Evolutionary conservation across 495 filamentous ascomycete species (phyloP).

Genomic region (Aspergillus hancockii): DNA sequence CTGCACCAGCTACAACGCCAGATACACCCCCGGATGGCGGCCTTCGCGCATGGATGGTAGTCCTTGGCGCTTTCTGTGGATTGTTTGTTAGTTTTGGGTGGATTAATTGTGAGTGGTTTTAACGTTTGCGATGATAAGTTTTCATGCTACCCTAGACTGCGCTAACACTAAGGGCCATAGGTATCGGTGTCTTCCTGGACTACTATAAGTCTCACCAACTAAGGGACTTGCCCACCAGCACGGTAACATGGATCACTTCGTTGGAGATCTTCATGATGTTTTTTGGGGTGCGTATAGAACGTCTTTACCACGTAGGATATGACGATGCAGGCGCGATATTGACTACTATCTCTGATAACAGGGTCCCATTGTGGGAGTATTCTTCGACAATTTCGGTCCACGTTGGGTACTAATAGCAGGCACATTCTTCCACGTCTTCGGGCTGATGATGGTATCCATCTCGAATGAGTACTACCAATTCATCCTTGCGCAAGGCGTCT

Average conservation of each 20-base stretch:
- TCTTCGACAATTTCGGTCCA: slow-evolving; percentile 70
- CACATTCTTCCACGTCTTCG: slow-evolving; percentile 64
- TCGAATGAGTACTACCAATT: slow-evolving; percentile 46
- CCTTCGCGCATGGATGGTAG: slow-evolving; percentile 63
- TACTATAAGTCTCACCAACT: slow-evolving; percentile 56
- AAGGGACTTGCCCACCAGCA: slow-evolving; percentile 39
- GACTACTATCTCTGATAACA: slow-evolving; percentile 10
- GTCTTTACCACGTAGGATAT: not conserved
- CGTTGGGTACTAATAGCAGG: slow-evolving; percentile 63
- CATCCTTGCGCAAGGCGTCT: slow-evolving; percentile 45
- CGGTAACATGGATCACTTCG: slow-evolving; percentile 53
- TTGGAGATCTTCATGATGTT: slow-evolving; percentile 52
- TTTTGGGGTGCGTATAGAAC: slow-evolving; percentile 29
- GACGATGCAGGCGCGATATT: not conserved
- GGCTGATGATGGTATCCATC: slow-evolving; percentile 62
- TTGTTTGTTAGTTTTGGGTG: slow-evolving; percentile 67
- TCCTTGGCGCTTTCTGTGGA: slow-evolving; percentile 62
- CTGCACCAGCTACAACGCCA: slow-evolving; percentile 42
- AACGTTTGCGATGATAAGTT: too few relatives aligned
- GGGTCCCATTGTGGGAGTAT: slow-evolving; percentile 48
- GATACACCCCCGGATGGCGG: slow-evolving; percentile 62
- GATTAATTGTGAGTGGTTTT: slow-evolving; percentile 50
- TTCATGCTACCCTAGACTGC: slow-evolving; percentile 4
- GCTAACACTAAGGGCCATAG: slow-evolving; percentile 16
- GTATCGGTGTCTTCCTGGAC: slow-evolving; percentile 62